phyloP scores from a whole-genome alignment of 2,329 filamentous ascomycete species.

The Thermothelomyces thermophilus region DNA sequence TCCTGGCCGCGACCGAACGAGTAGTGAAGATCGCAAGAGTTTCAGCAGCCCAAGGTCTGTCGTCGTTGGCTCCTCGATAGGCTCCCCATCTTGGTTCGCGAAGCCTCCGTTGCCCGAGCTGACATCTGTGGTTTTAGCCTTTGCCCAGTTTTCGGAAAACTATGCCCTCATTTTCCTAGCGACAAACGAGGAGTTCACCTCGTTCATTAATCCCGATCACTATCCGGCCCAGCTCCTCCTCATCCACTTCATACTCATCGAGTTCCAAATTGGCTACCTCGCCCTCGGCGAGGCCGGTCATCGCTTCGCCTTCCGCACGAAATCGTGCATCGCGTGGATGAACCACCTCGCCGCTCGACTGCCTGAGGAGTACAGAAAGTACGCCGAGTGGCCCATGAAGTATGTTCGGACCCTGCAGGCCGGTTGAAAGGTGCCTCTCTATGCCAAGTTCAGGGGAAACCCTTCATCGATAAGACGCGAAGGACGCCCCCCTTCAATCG shows the following conservation, averaged over 20 bases:
- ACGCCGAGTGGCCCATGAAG: constrained; percentile 20
- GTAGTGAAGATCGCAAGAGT: constrained; percentile 25
- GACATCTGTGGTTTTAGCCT: constrained; percentile 17
- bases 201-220: constrained; percentile 30
- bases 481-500: too few relatives aligned
- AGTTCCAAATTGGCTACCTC: constrained; percentile 21
- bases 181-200: constrained; percentile 28
- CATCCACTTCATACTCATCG: constrained; percentile 32
- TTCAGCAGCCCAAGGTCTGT: constrained; percentile 29
- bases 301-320: constrained; percentile 18
- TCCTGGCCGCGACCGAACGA: constrained; percentile 29
- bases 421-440: background rate
- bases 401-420: constrained; percentile 8
- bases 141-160: constrained; percentile 23
- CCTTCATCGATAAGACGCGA: too few relatives aligned
- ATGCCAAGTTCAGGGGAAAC: background rate
- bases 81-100: background rate
- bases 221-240: constrained; percentile 32
- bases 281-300: constrained; percentile 11
- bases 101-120: background rate
- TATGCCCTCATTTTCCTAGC: constrained; percentile 29
- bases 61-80: background rate
- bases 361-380: constrained; percentile 17
- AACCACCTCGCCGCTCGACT: constrained; percentile 13
- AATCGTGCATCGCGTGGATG: constrained; percentile 19